phyloP scores from a whole-genome alignment of 129 eudicot genomes.

The Erigeron canadensis region DNA sequence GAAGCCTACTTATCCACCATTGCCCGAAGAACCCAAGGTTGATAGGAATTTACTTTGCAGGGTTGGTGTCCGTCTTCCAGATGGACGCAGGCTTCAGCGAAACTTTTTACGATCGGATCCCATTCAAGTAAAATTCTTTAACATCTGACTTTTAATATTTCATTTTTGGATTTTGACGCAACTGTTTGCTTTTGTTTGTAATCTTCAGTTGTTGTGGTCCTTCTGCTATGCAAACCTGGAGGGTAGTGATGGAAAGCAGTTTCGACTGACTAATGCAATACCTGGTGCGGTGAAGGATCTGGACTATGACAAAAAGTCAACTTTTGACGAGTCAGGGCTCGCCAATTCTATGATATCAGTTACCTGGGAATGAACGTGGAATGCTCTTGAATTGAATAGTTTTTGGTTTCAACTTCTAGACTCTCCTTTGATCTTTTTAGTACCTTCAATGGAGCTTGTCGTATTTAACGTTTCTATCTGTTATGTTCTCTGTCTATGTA shows the following conservation, averaged over 20 bases:
- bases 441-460: conserved; percentile 29
- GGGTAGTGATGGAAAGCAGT: conserved; percentile 43
- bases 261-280: conserved; percentile 66
- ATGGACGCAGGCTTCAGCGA: conserved; percentile 93
- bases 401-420: conserved; percentile 27
- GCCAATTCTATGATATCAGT: conserved; percentile 77
- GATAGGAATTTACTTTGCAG: conserved; percentile 76
- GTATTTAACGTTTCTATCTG: conserved; percentile 15
- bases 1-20: conserved; percentile 63
- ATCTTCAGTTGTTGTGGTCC: conserved; percentile 73
- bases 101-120: conserved; percentile 75
- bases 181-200: conserved; percentile 14
- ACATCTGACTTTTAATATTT: conserved; percentile 9
- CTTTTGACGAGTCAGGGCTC: conserved; percentile 67
- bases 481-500: conserved; percentile 20
- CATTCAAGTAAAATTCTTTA: conserved; percentile 49
- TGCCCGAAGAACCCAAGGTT: conserved; percentile 84
- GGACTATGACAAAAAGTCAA: conserved; percentile 47
- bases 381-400: conserved; percentile 28
- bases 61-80: conserved; percentile 88
- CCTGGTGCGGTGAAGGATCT: conserved; percentile 61
- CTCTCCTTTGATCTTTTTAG: conserved; percentile 25
- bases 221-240: conserved; percentile 64
- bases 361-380: conserved; percentile 56
- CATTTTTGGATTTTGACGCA: neutral